Percentiles rank a stretch among this genome's conserved stretches.
phyloP scores from a whole-genome alignment of 371 early-diverging fungal species.

The Chytridium lagenaria region DNA sequence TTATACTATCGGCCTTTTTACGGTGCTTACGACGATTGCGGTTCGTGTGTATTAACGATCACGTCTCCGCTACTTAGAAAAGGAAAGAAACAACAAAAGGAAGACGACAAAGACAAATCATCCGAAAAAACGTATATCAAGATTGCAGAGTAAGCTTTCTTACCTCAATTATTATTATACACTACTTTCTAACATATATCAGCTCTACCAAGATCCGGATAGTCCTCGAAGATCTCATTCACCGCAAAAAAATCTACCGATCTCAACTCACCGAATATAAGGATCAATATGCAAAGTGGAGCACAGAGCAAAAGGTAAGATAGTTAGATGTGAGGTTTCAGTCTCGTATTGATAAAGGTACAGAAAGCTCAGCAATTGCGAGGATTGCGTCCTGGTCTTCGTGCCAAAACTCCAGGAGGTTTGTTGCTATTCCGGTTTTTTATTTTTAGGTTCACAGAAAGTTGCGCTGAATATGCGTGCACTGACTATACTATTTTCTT shows the following conservation, averaged over 20 bases:
- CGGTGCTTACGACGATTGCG: neutral
- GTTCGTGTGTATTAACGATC: too few relatives aligned
- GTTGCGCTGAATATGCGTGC: too few relatives aligned
- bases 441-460: too few relatives aligned
- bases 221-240: constrained; percentile 45
- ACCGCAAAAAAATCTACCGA: constrained; percentile 41
- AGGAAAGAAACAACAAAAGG: constrained; percentile 47
- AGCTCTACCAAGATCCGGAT: constrained; percentile 41
- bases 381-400: neutral
- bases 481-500: neutral
- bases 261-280: constrained; percentile 25
- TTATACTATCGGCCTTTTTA: neutral
- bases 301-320: constrained; percentile 34
- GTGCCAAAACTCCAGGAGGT: constrained; percentile 7
- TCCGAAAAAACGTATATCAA: constrained; percentile 33
- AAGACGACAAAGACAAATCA: constrained; percentile 41
- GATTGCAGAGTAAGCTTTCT: constrained; percentile 44
- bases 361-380: constrained; percentile 13
- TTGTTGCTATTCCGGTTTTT: neutral
- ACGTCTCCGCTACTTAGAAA: constrained; percentile 29
- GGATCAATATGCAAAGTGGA: constrained; percentile 35
- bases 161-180: neutral
- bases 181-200: too few relatives aligned
- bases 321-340: neutral
- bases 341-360: constrained; percentile 10